Evolutionary conservation across 441 rosid species (phyloP), one percentile per base, ranked within the genome.

Genomic region (Euphorbia celastroides): DNA sequence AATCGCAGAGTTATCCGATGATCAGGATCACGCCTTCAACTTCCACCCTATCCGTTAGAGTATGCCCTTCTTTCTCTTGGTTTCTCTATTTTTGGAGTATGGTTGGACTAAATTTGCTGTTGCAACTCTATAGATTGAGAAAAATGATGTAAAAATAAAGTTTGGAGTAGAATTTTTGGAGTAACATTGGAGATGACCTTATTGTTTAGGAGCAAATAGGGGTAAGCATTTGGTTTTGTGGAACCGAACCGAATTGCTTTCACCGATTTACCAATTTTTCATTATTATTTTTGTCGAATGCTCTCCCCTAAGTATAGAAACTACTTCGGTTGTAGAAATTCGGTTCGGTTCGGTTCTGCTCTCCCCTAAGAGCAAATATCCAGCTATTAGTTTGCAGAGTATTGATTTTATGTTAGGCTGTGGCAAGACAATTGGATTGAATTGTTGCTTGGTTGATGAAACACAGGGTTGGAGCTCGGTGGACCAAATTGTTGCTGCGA

Each of bases 391-490:
- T 44, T 44, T 44, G 50, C 50, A 14, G 16, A 48, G 22, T 48
- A 17, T 2, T 48, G 22, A 48, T 17, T 17, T 17, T 48, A 3
- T 48, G 54, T 48, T 16, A n/a, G n/a, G n/a, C n/a, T 17, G 7
- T 48, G 22, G 54, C 17, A 17, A 48, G 14, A 46, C 19, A 1
- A 22, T 27, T 28, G 22, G 17, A n/a, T 16, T 69, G 13, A 38
- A 55, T 28, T 57, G 36, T 54, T 71, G 66, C 25, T 67, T 60
- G 25, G 28, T 23, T 66, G 58, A 31, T 60, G 44, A 64, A 30
- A 10, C 28, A 23, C 79, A 82, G 82, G 68, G 55, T 32, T 66
- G 63, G 79, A 66, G 64, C 59, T 66, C 74, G 16, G 34, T 34
- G 54, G 81, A 67, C 34, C 55, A 22, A 13, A 41, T 51, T 54